Conservation (phyloP, 768 basidiomycete genomes). For the Pholiota conissans region DNA sequence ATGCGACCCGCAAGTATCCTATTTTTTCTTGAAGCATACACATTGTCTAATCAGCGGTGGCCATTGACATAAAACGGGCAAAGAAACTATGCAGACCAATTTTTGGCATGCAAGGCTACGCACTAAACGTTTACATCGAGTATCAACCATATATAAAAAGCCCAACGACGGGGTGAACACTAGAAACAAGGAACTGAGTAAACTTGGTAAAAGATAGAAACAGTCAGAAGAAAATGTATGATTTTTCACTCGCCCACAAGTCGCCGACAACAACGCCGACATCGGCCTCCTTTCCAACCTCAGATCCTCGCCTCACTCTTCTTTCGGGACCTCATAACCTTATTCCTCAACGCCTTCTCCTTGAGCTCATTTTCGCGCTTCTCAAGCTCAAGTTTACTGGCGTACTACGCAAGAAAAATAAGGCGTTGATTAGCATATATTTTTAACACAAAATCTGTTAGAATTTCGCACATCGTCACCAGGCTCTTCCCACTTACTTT, state of each 20-base stretch:
- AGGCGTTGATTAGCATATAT: conserved; percentile 9
- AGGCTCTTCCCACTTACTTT: conserved; percentile 52
- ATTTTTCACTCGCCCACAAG: not conserved
- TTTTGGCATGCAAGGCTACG: not conserved
- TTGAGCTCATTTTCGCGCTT: conserved; percentile 78
- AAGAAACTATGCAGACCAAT: not conserved
- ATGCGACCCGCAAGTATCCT: no score
- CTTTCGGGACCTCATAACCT: conserved; percentile 74
- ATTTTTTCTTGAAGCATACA: not conserved
- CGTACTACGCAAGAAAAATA: conserved; percentile 18
- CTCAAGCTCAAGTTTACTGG: conserved; percentile 50
- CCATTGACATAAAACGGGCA: not conserved
- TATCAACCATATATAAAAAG: not conserved
- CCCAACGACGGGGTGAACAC: not conserved
- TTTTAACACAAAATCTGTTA: conserved; percentile 12
- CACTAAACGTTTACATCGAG: not conserved
- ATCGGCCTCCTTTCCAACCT: not conserved
- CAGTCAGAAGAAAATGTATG: not conserved
- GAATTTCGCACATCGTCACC: conserved; percentile 25
- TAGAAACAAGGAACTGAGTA: not conserved
- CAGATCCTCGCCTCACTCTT: conserved; percentile 10
- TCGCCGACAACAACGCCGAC: not conserved
- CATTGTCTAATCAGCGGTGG: not conserved
- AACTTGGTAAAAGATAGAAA: not conserved
- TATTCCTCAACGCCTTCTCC: conserved; percentile 79